Conservation (phyloP, 2,329 filamentous ascomycete species). For the Pezicula neosporulosa region DNA sequence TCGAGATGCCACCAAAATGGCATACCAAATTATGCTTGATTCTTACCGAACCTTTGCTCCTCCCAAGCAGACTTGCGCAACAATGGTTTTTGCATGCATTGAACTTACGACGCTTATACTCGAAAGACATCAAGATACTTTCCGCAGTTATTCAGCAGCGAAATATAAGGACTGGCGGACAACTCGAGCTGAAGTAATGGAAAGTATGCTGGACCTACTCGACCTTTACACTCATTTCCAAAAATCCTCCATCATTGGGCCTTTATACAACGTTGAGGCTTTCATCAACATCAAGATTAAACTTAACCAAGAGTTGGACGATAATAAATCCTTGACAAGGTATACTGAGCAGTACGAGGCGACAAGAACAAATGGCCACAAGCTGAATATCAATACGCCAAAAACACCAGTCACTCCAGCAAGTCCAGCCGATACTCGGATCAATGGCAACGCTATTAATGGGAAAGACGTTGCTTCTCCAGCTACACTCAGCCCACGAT, state of each 20-base stretch:
- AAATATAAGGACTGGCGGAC: constrained; percentile 44
- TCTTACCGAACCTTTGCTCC: constrained; percentile 91
- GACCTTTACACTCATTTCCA: constrained; percentile 89
- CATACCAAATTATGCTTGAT: constrained; percentile 82
- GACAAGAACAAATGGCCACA: constrained; percentile 26
- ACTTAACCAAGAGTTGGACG: constrained; percentile 77
- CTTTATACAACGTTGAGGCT: constrained; percentile 66
- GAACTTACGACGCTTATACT: constrained; percentile 75
- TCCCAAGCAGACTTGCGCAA: constrained; percentile 83
- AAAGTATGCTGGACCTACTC: constrained; percentile 85
- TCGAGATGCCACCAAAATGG: constrained; percentile 58
- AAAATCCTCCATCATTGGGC: constrained; percentile 69
- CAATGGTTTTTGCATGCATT: constrained; percentile 77
- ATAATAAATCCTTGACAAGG: constrained; percentile 54
- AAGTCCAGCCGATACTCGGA: constrained; percentile 26
- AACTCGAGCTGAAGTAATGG: constrained; percentile 49
- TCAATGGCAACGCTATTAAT: constrained; percentile 17
- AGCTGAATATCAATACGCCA: constrained; percentile 29
- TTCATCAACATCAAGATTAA: constrained; percentile 86
- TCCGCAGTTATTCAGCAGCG: constrained; percentile 45
- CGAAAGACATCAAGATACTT: constrained; percentile 47
- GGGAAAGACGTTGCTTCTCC: constrained; percentile 20
- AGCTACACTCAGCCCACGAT: constrained; percentile 26
- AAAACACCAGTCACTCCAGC: constrained; percentile 30
- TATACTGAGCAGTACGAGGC: constrained; percentile 56